Percentiles rank a stretch among this genome's conserved stretches.
These are phyloP conservation scores for Gigaspora rosea DNA, from an alignment of 192 early-diverging fungal genomes.

Conservation along the genomic window DNA sequence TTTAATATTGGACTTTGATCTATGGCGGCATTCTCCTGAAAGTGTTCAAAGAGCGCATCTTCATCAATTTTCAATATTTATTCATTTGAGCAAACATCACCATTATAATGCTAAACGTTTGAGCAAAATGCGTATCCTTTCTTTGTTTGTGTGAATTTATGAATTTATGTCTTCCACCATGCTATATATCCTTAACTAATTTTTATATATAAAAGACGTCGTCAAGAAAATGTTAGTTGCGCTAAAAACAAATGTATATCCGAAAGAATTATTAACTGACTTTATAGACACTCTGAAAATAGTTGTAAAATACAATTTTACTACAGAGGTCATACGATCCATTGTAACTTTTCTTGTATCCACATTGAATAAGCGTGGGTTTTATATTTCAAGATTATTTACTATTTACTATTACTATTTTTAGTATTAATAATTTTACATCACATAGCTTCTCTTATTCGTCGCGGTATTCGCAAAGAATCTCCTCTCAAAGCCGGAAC, in stretches of 20 bases:
- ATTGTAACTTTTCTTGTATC: slow-evolving; percentile 67
- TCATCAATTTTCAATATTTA: slow-evolving; percentile 61
- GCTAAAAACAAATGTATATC: slow-evolving; percentile 58
- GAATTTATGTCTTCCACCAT: too few species aligned
- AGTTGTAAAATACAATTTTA: slow-evolving; percentile 57
- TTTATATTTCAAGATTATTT: not conserved
- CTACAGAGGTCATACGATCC: slow-evolving; percentile 57
- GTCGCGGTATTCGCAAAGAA: slow-evolving; percentile 32
- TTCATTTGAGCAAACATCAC: slow-evolving; percentile 56
- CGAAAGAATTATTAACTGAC: slow-evolving; percentile 52
- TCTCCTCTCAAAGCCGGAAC: slow-evolving; percentile 7
- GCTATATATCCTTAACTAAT: not conserved
- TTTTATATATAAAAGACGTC: slow-evolving; percentile 44
- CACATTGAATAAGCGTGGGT: slow-evolving; percentile 57
- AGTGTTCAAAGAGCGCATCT: slow-evolving; percentile 60
- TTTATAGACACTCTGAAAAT: slow-evolving; percentile 57
- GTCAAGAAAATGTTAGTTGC: slow-evolving; percentile 65
- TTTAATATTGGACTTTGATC: slow-evolving; percentile 67
- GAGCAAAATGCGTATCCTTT: slow-evolving; percentile 57
- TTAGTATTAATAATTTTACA: not conserved
- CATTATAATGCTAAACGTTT: slow-evolving; percentile 60
- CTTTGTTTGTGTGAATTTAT: not conserved
- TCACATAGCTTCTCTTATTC: slow-evolving; percentile 30
- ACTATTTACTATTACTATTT: not conserved
- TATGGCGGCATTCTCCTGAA: slow-evolving; percentile 60